Conservation (phyloP, 2,329 filamentous ascomycete species). For the Penicillium freii region DNA sequence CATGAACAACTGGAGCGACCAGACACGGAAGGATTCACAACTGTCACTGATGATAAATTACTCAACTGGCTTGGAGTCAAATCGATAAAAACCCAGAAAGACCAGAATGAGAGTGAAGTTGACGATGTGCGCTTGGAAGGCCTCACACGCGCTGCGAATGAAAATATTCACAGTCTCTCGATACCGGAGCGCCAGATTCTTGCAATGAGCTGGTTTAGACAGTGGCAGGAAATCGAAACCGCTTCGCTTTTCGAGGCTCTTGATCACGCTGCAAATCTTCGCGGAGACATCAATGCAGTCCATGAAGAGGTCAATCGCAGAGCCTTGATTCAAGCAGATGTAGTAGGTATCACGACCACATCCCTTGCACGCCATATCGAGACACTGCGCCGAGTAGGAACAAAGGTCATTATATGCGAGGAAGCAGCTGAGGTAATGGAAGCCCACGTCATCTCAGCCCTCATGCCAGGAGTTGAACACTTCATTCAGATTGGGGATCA, state of each 20-base stretch:
- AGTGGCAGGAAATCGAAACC: not conserved
- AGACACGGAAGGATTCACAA: not conserved
- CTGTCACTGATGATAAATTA: not conserved
- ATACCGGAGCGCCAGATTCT: slow-evolving; percentile 1
- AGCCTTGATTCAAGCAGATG: slow-evolving; percentile 10
- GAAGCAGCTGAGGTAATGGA: slow-evolving; percentile 70
- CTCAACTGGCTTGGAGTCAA: slow-evolving; percentile 3
- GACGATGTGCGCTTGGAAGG: not conserved
- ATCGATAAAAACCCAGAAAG: not conserved
- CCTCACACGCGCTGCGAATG: not conserved
- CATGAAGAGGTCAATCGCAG: slow-evolving; percentile 8
- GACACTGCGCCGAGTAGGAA: slow-evolving; percentile 7
- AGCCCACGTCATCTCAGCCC: slow-evolving; percentile 49
- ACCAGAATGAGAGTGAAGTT: not conserved
- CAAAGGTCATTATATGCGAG: slow-evolving; percentile 56
- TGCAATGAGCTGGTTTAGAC: slow-evolving; percentile 3
- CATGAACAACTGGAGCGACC: not conserved
- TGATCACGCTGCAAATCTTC: not conserved
- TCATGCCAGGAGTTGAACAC: slow-evolving; percentile 43
- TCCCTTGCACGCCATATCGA: slow-evolving; percentile 11
- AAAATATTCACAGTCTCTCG: slow-evolving; percentile 2
- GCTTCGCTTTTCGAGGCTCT: slow-evolving; percentile 3
- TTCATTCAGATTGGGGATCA: slow-evolving; percentile 40
- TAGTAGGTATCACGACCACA: slow-evolving; percentile 16
- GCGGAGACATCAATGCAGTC: not conserved